Evolutionary conservation across 2,329 filamentous ascomycete genomes (phyloP), one percentile per base, ranked within the genome.

Genomic region (Exophiala calicioides): DNA sequence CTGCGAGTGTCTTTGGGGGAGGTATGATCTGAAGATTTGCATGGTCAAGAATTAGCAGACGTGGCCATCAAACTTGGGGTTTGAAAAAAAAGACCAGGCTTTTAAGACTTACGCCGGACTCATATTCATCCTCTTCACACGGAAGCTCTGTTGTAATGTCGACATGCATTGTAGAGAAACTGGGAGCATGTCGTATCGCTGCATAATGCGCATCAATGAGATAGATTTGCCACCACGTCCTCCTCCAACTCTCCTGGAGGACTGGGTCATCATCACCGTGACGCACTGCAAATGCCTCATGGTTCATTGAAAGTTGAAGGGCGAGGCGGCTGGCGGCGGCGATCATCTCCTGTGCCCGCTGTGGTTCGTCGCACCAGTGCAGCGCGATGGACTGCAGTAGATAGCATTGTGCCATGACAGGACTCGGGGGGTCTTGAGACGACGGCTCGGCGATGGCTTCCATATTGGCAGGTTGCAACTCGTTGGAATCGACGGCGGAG

Each of bases 351-450:
- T 81, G 75, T 0, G 88, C 85, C 61, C 81, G 81, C 19, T 81
- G 77, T 32, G 86, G 82, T 55, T 90, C 78, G 59, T 85, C 85
- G 55, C 79, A 82, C 4, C 88, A 87, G 62, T 95, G 88, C 5
- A 95, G 74, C 0, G 83, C 84, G 53, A 95, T 83, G 16, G 89
- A 77, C 43, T 89, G 78, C 3, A 95, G 73, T 33, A 95, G 68
- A 62, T 93, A 75, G 3, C 88, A 83, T 68, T 95, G 90, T 0
- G 94, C 81, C 59, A 84, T 82, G 47, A 45, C 36, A n/a, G 50
- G 50, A 30, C 35, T 32, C 13, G 30, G 16, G 23, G 18, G 16
- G 15, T 18, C 12, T 21, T 27, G 39, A 32, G 21, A 47, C 12
- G 16, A 47, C 27, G 15, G 18, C 23, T 38, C 24, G 26, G 21